These are phyloP conservation scores for Celoporthe dispersa DNA, from an alignment of 2,329 filamentous ascomycete genomes.

Conservation along the genomic window DNA sequence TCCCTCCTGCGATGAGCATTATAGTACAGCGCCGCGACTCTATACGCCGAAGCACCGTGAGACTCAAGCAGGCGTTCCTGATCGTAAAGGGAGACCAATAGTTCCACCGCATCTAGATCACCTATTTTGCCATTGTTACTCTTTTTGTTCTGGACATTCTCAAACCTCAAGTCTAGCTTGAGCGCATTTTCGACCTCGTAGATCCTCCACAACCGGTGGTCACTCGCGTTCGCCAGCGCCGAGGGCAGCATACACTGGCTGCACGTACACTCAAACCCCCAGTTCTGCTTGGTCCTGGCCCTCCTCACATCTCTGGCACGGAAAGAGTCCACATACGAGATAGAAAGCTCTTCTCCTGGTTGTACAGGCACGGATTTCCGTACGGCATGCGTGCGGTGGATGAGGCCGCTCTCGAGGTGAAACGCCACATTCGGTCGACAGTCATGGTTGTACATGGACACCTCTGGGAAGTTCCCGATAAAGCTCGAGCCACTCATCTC, in stretches of 20 bases:
- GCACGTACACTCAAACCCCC: slow-evolving; percentile 47
- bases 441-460: slow-evolving; percentile 46
- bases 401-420: slow-evolving; percentile 42
- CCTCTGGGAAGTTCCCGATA: slow-evolving; percentile 42
- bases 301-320: slow-evolving; percentile 38
- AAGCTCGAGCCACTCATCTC: slow-evolving; percentile 29
- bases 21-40: slow-evolving; percentile 44
- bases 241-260: slow-evolving; percentile 39
- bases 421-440: slow-evolving; percentile 47
- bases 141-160: neutral
- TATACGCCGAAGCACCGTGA: slow-evolving; percentile 45
- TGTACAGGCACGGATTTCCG: slow-evolving; percentile 35
- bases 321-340: slow-evolving; percentile 46
- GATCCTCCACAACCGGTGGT: slow-evolving; percentile 39
- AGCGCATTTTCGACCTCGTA: slow-evolving; percentile 37
- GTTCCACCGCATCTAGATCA: slow-evolving; percentile 37
- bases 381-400: slow-evolving; percentile 45
- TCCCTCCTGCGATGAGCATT: slow-evolving; percentile 39
- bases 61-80: slow-evolving; percentile 42
- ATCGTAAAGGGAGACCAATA: slow-evolving; percentile 41
- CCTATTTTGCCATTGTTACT: slow-evolving; percentile 11
- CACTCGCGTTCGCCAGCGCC: slow-evolving; percentile 35
- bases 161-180: slow-evolving; percentile 2
- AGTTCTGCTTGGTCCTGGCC: slow-evolving; percentile 38
- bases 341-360: slow-evolving; percentile 45